Percentiles rank a stretch among this genome's conserved stretches.
These are phyloP conservation scores for Aspergillus panamensis DNA, from an alignment of 495 filamentous ascomycete genomes.

Conservation along the genomic window DNA sequence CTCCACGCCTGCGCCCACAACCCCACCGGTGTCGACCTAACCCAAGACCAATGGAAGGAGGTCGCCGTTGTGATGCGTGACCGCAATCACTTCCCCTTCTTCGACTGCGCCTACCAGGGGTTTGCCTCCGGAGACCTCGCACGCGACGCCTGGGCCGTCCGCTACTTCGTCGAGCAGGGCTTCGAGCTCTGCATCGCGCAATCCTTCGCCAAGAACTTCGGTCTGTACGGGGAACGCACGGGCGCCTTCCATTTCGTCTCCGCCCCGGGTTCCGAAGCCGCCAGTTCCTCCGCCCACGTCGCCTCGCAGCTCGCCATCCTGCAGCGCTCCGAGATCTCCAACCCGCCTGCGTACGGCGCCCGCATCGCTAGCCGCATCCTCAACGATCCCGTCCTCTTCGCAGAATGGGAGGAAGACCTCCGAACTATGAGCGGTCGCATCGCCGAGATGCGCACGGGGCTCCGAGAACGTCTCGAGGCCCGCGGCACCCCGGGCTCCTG, in stretches of 20 bases:
- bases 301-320: slow-evolving; percentile 89
- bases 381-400: slow-evolving; percentile 78
- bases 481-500: slow-evolving; percentile 80
- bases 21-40: slow-evolving; percentile 95
- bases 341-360: slow-evolving; percentile 92
- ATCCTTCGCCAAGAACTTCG: slow-evolving; percentile 98
- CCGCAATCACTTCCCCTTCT: slow-evolving; percentile 93
- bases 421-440: slow-evolving; percentile 93
- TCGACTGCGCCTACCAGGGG: slow-evolving; percentile 97
- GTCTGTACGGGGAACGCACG: slow-evolving; percentile 92
- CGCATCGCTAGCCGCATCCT: slow-evolving; percentile 78
- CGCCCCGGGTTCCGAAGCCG: slow-evolving; percentile 61
- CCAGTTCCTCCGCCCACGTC: slow-evolving; percentile 59
- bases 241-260: slow-evolving; percentile 97
- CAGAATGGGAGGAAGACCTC: slow-evolving; percentile 93
- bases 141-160: slow-evolving; percentile 84
- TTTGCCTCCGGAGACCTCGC: slow-evolving; percentile 90
- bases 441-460: slow-evolving; percentile 74
- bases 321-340: slow-evolving; percentile 95
- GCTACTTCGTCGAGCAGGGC: slow-evolving; percentile 88
- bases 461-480: slow-evolving; percentile 74
- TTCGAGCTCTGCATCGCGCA: slow-evolving; percentile 96
- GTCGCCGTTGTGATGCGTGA: slow-evolving; percentile 70
- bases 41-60: slow-evolving; percentile 88
- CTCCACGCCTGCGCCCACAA: slow-evolving; percentile 98